phyloP scores from a whole-genome alignment of 495 filamentous ascomycete species.

The Usnea hakonensis region DNA sequence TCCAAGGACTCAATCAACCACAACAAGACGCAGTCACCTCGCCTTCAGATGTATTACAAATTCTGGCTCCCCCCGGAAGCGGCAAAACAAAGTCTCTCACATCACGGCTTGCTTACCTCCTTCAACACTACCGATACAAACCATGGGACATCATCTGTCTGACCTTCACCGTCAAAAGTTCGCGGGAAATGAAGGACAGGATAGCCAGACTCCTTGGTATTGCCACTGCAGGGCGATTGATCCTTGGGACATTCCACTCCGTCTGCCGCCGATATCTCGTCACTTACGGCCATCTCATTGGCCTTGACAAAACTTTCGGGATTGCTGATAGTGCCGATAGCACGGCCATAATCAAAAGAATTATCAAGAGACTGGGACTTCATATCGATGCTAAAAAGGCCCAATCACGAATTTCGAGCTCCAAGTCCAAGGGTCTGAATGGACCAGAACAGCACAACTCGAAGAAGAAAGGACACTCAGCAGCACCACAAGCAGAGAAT shows the following conservation, averaged over 20 bases:
- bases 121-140: slow-evolving; percentile 64
- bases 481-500: slow-evolving; percentile 30
- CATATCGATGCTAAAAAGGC: slow-evolving; percentile 62
- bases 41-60: slow-evolving; percentile 69
- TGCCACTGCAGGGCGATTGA: slow-evolving; percentile 65
- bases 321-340: slow-evolving; percentile 88
- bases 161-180: slow-evolving; percentile 96
- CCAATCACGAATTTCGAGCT: slow-evolving; percentile 70
- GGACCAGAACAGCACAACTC: not conserved
- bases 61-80: slow-evolving; percentile 78
- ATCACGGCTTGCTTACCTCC: slow-evolving; percentile 87
- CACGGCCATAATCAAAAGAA: slow-evolving; percentile 66
- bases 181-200: slow-evolving; percentile 89
- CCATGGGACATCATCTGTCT: slow-evolving; percentile 94
- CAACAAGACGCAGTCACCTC: slow-evolving; percentile 83
- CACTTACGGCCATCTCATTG: slow-evolving; percentile 79
- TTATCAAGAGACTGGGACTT: slow-evolving; percentile 64
- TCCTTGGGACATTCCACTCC: slow-evolving; percentile 94
- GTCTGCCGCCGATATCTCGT: slow-evolving; percentile 81
- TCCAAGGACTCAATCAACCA: slow-evolving; percentile 73
- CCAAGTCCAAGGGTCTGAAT: slow-evolving; percentile 65
- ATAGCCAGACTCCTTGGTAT: slow-evolving; percentile 72
- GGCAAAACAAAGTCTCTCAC: slow-evolving; percentile 98
- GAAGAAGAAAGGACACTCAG: slow-evolving; percentile 33
- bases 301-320: slow-evolving; percentile 73